Evolutionary conservation across 1,284 basidiomycete species (phyloP), one percentile per base, ranked within the genome.

Genomic region (Cryptococcus neoformans): DNA sequence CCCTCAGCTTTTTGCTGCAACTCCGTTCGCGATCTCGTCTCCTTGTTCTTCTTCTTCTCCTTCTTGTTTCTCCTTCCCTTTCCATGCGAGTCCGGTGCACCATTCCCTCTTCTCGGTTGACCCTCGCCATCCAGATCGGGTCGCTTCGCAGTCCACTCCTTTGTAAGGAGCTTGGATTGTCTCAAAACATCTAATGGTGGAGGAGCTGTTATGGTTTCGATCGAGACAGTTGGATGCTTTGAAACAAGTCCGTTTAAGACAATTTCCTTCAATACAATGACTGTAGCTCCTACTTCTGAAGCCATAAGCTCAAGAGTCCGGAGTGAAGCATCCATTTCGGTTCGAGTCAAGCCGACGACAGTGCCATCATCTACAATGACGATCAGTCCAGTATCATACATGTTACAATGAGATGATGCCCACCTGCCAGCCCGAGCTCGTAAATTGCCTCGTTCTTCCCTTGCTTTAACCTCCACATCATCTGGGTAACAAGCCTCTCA

Each of bases 391-490:
- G 34, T 83, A 17, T 12, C 14, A 38, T 53, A 49, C 53, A 47
- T 14, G n/a, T 36, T 3, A n/a, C 51, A 55, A 28, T 28, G 28
- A 28, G 28, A 4, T 4, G 55, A 28, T 42, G 46, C 69, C 58
- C 50, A 75, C 73, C 73, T 5, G 79, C 73, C 0, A 96, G 87
- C 12, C 92, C 93, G 14, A 96, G 84, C 73, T 95, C 92, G 67
- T 96, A 96, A 72, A 92, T 90, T 0, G 92, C 92, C 70, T 90
- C 87, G 4, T 92, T 92, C 4, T 89, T 87, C 12, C 92, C 92
- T 75, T 95, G 90, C 51, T 93, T 85, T 4, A 96, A 82, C 3
- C 92, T 84, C 92, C 93, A 96, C 75, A 94, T 92, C 76, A 95
- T 85, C 78, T 96, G 92, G 1, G 92, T 95, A 55, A 92, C 88